phyloP scores from a whole-genome alignment of 2,329 filamentous ascomycete species.

The Simplicillium aogashimaense region DNA sequence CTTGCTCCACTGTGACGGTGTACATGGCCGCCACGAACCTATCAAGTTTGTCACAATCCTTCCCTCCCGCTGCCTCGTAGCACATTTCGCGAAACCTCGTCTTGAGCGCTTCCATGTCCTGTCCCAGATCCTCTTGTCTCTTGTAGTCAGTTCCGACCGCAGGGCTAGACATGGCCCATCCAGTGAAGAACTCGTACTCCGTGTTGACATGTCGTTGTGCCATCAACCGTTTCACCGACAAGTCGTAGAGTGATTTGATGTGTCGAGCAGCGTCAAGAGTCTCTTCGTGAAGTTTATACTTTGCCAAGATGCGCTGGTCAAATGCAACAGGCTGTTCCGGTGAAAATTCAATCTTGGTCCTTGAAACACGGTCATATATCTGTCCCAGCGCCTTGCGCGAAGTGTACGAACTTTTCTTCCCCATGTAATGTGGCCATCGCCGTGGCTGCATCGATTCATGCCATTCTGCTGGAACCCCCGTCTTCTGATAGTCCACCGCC shows the following conservation, averaged over 20 bases:
- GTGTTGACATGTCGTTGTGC: slow-evolving; percentile 73
- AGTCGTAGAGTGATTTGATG: slow-evolving; percentile 73
- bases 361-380: slow-evolving; percentile 65
- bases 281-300: slow-evolving; percentile 44
- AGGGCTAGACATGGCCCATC: slow-evolving; percentile 71
- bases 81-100: slow-evolving; percentile 59
- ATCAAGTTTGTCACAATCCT: slow-evolving; percentile 48
- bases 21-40: slow-evolving; percentile 85
- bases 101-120: slow-evolving; percentile 55
- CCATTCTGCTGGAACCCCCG: slow-evolving; percentile 67
- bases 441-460: slow-evolving; percentile 46
- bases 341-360: slow-evolving; percentile 51
- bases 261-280: slow-evolving; percentile 48
- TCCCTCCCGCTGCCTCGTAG: slow-evolving; percentile 50
- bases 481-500: slow-evolving; percentile 92
- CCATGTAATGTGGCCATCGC: slow-evolving; percentile 81
- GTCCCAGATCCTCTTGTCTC: slow-evolving; percentile 71
- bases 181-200: slow-evolving; percentile 87
- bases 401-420: slow-evolving; percentile 53
- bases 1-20: slow-evolving; percentile 64
- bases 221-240: slow-evolving; percentile 67
- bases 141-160: slow-evolving; percentile 71
- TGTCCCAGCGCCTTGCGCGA: slow-evolving; percentile 67
- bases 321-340: slow-evolving; percentile 67
- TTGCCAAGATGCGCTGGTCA: slow-evolving; percentile 61